Percentiles rank a stretch among this genome's conserved stretches.
Conservation (phyloP, 2,329 filamentous ascomycete genomes). For the Truncatella angustata region DNA sequence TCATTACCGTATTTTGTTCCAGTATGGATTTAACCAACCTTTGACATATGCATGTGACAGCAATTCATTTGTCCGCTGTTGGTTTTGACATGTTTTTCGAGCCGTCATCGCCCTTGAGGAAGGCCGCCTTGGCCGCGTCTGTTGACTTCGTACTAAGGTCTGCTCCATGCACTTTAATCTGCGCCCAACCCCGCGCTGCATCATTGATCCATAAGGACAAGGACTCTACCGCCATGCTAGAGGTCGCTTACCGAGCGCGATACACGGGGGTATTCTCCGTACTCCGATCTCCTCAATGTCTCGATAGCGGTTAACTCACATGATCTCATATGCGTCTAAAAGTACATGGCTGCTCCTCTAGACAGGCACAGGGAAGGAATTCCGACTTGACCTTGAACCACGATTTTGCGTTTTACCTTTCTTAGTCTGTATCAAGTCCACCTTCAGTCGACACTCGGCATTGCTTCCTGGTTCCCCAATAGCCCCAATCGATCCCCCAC, state of each 20-base stretch:
- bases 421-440: slow-evolving; percentile 8
- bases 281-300: too few relatives aligned
- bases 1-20: too few relatives aligned
- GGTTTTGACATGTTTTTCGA: background rate
- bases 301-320: background rate
- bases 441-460: background rate
- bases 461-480: background rate
- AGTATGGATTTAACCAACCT: too few relatives aligned
- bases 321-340: slow-evolving; percentile 8
- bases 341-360: background rate
- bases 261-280: too few relatives aligned
- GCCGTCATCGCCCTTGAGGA: too few relatives aligned
- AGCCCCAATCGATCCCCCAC: background rate
- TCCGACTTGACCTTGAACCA: background rate
- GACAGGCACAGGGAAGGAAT: background rate
- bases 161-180: too few relatives aligned
- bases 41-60: too few relatives aligned
- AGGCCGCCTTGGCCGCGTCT: too few relatives aligned
- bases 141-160: too few relatives aligned
- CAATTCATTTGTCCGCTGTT: too few relatives aligned
- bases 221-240: too few relatives aligned
- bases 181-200: background rate
- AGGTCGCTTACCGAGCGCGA: too few relatives aligned
- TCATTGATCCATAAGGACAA: background rate
- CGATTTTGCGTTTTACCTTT: background rate